phyloP scores from a whole-genome alignment of 805 yeast species.

The Metschnikowia continentalis region DNA sequence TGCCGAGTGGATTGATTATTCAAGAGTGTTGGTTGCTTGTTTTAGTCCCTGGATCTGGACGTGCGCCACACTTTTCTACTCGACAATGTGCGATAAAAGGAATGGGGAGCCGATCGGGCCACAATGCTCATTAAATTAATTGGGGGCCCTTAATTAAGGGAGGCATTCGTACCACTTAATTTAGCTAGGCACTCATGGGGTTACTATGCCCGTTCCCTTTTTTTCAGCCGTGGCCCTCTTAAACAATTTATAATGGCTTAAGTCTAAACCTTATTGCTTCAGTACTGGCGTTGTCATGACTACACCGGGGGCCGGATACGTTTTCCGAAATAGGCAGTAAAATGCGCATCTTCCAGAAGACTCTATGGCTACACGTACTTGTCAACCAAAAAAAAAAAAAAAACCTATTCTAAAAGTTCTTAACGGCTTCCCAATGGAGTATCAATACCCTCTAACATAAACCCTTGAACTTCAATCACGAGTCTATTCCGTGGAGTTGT shows the following conservation, averaged over 20 bases:
- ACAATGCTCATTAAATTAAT: background rate
- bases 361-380: background rate
- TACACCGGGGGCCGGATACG: background rate
- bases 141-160: background rate
- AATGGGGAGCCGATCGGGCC: slow-evolving; percentile 1
- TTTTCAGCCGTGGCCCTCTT: background rate
- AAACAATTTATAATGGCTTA: no score
- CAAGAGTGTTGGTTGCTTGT: background rate
- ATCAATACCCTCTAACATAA: no score
- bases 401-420: no score
- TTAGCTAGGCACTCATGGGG: background rate
- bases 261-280: no score
- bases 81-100: background rate
- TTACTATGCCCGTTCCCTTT: background rate
- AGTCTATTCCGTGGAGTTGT: background rate
- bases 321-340: background rate
- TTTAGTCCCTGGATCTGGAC: background rate
- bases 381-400: no score
- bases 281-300: background rate
- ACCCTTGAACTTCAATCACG: no score
- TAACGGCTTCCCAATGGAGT: no score
- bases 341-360: background rate
- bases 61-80: slow-evolving; percentile 3
- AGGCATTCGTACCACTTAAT: background rate
- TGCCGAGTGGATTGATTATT: background rate